These are phyloP conservation scores for Mrakia hoshinonis DNA, from an alignment of 768 basidiomycete species.

Conservation along the genomic window DNA sequence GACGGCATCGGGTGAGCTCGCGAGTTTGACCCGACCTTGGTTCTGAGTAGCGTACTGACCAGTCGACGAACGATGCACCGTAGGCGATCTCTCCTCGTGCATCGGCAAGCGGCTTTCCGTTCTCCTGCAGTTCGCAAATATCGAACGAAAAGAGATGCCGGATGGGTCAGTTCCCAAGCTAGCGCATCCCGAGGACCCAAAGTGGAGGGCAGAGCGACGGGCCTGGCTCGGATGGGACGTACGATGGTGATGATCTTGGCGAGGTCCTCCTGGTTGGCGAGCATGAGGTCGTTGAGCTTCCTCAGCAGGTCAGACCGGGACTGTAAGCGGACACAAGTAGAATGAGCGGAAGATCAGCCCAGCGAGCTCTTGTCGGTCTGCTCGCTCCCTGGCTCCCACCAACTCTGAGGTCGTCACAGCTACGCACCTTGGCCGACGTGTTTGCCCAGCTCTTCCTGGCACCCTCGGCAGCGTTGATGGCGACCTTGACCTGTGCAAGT, in stretches of 20 bases:
- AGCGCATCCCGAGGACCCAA: neutral
- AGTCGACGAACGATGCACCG: slow-evolving; percentile 70
- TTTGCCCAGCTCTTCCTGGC: slow-evolving; percentile 79
- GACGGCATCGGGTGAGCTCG: neutral
- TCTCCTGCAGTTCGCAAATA: slow-evolving; percentile 48
- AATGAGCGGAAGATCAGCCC: slow-evolving; percentile 4
- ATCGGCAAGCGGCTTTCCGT: slow-evolving; percentile 82
- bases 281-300: slow-evolving; percentile 70
- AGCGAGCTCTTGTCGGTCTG: neutral
- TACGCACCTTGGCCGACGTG: slow-evolving; percentile 70
- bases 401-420: slow-evolving; percentile 4
- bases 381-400: neutral
- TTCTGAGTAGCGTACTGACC: slow-evolving; percentile 17
- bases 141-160: neutral
- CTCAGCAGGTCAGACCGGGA: slow-evolving; percentile 72
- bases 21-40: neutral
- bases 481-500: slow-evolving; percentile 37
- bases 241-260: slow-evolving; percentile 57
- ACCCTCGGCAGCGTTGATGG: slow-evolving; percentile 67
- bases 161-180: neutral
- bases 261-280: slow-evolving; percentile 76
- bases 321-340: slow-evolving; percentile 42
- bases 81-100: slow-evolving; percentile 80
- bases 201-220: neutral
- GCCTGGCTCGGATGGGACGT: neutral